These are phyloP conservation scores for Didymella segeticola DNA, from an alignment of 2,329 filamentous ascomycete species.

Conservation along the genomic window DNA sequence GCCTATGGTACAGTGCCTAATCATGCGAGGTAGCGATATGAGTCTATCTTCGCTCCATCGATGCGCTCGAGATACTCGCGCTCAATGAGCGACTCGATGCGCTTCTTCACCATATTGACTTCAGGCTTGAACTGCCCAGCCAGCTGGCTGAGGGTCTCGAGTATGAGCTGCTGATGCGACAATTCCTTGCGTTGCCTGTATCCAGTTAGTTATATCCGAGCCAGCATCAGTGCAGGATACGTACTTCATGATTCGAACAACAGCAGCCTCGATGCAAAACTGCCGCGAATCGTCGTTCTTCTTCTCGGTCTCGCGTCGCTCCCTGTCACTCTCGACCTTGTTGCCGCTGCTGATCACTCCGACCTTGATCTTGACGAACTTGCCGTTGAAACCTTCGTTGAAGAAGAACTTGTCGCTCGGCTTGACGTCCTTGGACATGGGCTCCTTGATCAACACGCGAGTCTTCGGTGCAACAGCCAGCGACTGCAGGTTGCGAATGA, in stretches of 20 bases:
- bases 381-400: conserved; percentile 82
- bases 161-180: conserved; percentile 71
- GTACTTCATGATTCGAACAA: conserved; percentile 87
- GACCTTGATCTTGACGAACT: conserved; percentile 86
- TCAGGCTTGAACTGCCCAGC: conserved; percentile 76
- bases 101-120: conserved; percentile 77
- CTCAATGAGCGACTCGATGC: conserved; percentile 78
- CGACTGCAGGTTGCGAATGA: conserved; percentile 79
- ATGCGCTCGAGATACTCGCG: conserved; percentile 80
- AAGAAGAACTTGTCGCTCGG: conserved; percentile 79
- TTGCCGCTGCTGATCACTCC: conserved; percentile 81
- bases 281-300: conserved; percentile 76
- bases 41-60: conserved; percentile 67
- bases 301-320: conserved; percentile 73
- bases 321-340: conserved; percentile 78
- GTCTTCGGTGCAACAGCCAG: conserved; percentile 85
- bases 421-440: conserved; percentile 78
- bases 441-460: conserved; percentile 79
- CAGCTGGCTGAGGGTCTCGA: conserved; percentile 75
- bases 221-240: conserved; percentile 40
- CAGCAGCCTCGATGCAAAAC: conserved; percentile 75
- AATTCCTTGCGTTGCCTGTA: conserved; percentile 75
- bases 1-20: conserved; percentile 5
- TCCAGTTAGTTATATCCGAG: conserved; percentile 22
- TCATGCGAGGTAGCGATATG: conserved; percentile 75